Conservation (phyloP, 73 alveolate species). For the Blepharisma stoltei region DNA sequence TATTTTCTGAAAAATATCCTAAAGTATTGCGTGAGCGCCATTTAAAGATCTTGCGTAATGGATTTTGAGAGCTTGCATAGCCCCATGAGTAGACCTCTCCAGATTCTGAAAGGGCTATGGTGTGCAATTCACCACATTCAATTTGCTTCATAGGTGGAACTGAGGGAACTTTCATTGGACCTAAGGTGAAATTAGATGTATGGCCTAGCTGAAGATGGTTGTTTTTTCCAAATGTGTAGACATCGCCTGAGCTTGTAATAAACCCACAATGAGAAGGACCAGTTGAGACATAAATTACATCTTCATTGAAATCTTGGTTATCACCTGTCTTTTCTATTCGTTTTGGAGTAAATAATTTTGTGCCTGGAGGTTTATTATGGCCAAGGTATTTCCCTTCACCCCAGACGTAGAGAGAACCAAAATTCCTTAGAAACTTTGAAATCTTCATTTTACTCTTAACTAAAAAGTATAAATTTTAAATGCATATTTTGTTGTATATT, state of each 20-base stretch:
- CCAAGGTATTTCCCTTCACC: too few relatives aligned
- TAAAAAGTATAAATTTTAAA: too few relatives aligned
- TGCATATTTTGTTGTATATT: too few relatives aligned
- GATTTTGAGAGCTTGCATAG: neutral
- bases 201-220: neutral
- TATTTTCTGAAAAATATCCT: neutral
- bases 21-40: neutral
- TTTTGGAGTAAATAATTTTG: too few relatives aligned
- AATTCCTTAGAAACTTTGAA: too few relatives aligned
- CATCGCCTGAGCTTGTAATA: neutral
- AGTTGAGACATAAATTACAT: neutral
- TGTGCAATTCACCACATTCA: neutral
- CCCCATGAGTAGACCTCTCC: conserved; percentile 28
- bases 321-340: too few relatives aligned
- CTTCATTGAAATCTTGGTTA: neutral
- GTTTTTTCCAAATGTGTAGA: neutral
- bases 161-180: neutral
- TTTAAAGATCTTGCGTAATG: neutral
- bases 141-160: neutral
- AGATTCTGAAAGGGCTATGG: neutral
- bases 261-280: neutral
- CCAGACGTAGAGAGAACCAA: too few relatives aligned
- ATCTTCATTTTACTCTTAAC: too few relatives aligned
- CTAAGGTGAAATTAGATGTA: neutral
- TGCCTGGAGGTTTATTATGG: too few relatives aligned